Conservation (phyloP, 352 stramenopile genomes). For the Phytophthora ohioensis region DNA sequence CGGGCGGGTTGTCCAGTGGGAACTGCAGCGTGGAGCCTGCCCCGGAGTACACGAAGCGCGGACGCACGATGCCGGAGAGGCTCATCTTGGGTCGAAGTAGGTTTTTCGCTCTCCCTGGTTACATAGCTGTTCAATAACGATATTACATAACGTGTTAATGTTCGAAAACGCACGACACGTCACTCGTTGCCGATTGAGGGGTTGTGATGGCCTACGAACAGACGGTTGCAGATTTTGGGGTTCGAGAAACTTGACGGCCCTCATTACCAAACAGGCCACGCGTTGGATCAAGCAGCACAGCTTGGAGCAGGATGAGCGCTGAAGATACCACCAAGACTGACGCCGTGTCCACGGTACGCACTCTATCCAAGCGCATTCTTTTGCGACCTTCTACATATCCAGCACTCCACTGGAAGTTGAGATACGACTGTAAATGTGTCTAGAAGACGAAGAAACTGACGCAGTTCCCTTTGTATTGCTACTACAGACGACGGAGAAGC, state of each 20-base stretch:
- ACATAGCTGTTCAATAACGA: background rate
- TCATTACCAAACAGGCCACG: slow-evolving; percentile 48
- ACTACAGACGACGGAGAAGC: slow-evolving; percentile 50
- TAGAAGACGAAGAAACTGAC: slow-evolving; percentile 19
- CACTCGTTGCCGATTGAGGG: slow-evolving; percentile 54
- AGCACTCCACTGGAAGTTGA: slow-evolving; percentile 9
- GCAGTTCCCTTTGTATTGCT: slow-evolving; percentile 6
- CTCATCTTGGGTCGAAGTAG: slow-evolving; percentile 35
- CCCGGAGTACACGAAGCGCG: slow-evolving; percentile 58
- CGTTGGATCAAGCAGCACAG: slow-evolving; percentile 30
- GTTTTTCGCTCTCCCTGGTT: slow-evolving; percentile 13
- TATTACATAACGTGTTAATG: slow-evolving; percentile 13
- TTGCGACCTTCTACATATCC: background rate
- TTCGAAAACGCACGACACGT: slow-evolving; percentile 44
- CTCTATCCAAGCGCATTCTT: background rate
- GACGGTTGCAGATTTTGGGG: slow-evolving; percentile 41
- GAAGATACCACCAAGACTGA: slow-evolving; percentile 37
- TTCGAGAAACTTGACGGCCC: slow-evolving; percentile 11
- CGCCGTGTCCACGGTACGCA: slow-evolving; percentile 33
- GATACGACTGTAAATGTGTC: slow-evolving; percentile 1
- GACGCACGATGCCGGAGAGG: slow-evolving; percentile 44
- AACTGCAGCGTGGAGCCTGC: slow-evolving; percentile 62
- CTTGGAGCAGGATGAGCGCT: slow-evolving; percentile 32
- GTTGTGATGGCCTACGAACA: slow-evolving; percentile 2
- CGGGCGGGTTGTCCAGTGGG: slow-evolving; percentile 37